phyloP scores from a whole-genome alignment of 2,329 filamentous ascomycete genomes.

The Botrytis aclada region DNA sequence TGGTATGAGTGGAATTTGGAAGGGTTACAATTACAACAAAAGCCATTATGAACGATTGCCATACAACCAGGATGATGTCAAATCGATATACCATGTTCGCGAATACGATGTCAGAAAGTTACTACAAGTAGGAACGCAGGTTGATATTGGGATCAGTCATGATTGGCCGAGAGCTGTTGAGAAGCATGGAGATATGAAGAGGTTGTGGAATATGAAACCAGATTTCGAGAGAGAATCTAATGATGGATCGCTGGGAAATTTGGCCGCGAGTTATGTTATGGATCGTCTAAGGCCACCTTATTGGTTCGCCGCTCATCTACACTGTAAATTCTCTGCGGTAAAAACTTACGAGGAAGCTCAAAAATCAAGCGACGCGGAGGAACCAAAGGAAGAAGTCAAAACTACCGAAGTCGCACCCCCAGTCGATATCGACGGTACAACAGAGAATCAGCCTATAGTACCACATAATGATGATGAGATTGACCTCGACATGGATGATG shows the following conservation, averaged over 20 bases:
- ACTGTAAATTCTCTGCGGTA: conserved; percentile 78
- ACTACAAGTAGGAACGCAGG: conserved; percentile 76
- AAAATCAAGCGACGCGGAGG: conserved; percentile 14
- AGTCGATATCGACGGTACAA: neutral
- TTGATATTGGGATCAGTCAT: conserved; percentile 89
- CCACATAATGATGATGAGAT: conserved; percentile 65
- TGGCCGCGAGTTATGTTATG: conserved; percentile 76
- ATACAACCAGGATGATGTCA: conserved; percentile 73
- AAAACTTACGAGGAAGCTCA: conserved; percentile 48
- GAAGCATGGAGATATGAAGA: conserved; percentile 65
- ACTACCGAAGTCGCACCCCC: neutral
- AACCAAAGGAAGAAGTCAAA: conserved; percentile 21
- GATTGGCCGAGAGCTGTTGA: conserved; percentile 92
- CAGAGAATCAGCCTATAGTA: neutral
- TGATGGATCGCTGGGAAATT: conserved; percentile 72
- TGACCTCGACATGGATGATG: conserved; percentile 62
- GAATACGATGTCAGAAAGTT: conserved; percentile 91
- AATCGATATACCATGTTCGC: conserved; percentile 83
- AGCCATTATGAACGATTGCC: conserved; percentile 82
- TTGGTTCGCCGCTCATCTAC: conserved; percentile 94
- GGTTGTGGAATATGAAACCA: conserved; percentile 70
- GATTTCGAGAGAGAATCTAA: conserved; percentile 73
- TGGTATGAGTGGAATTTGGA: conserved; percentile 92
- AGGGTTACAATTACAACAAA: conserved; percentile 81
- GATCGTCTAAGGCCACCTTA: conserved; percentile 76